phyloP scores from a whole-genome alignment of 352 stramenopile species.

The Globisporangium uncinulatum region DNA sequence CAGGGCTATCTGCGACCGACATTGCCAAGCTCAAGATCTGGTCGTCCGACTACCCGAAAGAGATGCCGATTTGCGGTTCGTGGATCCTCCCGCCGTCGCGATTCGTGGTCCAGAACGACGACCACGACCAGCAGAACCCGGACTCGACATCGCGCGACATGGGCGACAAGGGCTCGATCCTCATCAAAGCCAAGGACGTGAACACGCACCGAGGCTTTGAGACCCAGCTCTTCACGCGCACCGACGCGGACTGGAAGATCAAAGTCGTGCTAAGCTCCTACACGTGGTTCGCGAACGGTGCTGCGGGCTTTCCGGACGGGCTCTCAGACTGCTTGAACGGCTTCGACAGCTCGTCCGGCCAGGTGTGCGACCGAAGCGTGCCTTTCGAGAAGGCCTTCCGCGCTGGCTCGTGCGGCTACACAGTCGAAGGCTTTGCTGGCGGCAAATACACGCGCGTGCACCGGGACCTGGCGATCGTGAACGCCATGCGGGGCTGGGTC shows the following conservation, averaged over 20 bases:
- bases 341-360: slow-evolving; percentile 25
- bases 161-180: slow-evolving; percentile 41
- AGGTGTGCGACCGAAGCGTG: slow-evolving; percentile 30
- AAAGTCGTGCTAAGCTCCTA: slow-evolving; percentile 69
- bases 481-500: slow-evolving; percentile 55
- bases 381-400: slow-evolving; percentile 48
- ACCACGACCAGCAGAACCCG: slow-evolving; percentile 61
- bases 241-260: slow-evolving; percentile 58
- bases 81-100: slow-evolving; percentile 56
- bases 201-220: slow-evolving; percentile 53
- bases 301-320: slow-evolving; percentile 49
- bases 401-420: slow-evolving; percentile 49
- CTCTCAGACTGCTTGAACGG: slow-evolving; percentile 30
- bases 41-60: slow-evolving; percentile 64
- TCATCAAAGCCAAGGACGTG: slow-evolving; percentile 51
- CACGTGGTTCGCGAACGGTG: slow-evolving; percentile 43
- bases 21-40: slow-evolving; percentile 76
- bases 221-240: slow-evolving; percentile 43
- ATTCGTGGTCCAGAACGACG: slow-evolving; percentile 74
- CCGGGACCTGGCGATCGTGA: slow-evolving; percentile 58
- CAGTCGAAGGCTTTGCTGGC: slow-evolving; percentile 39
- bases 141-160: slow-evolving; percentile 52
- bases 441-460: slow-evolving; percentile 70
- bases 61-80: slow-evolving; percentile 46
- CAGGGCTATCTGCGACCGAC: slow-evolving; percentile 42